These are phyloP conservation scores for Mycogone perniciosa DNA, from an alignment of 2,329 filamentous ascomycete species.

Conservation along the genomic window DNA sequence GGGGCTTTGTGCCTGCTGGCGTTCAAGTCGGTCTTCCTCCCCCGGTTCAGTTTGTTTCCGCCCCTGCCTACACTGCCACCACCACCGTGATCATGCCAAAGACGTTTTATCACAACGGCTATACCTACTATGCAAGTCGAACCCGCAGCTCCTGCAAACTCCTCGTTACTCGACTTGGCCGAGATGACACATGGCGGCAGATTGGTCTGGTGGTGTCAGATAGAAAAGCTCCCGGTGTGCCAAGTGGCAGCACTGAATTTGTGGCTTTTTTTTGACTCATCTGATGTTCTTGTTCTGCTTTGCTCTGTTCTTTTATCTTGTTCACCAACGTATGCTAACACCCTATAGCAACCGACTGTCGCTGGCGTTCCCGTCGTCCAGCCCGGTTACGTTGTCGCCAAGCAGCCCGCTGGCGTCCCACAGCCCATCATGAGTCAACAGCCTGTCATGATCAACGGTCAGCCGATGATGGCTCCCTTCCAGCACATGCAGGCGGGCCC, in stretches of 20 bases:
- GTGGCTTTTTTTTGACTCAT: neutral
- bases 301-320: neutral
- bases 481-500: slow-evolving; percentile 23
- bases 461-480: slow-evolving; percentile 18
- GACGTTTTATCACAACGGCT: slow-evolving; percentile 26
- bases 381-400: slow-evolving; percentile 26
- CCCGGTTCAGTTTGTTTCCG: slow-evolving; percentile 23
- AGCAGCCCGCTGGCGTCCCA: slow-evolving; percentile 27
- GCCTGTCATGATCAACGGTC: slow-evolving; percentile 28
- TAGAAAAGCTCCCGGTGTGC: too few relatives aligned
- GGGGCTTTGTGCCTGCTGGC: slow-evolving; percentile 21
- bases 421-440: slow-evolving; percentile 28
- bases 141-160: slow-evolving; percentile 6
- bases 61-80: slow-evolving; percentile 19
- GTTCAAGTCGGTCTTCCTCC: slow-evolving; percentile 28
- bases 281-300: neutral
- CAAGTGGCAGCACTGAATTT: neutral
- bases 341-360: slow-evolving; percentile 25
- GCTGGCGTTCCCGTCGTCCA: slow-evolving; percentile 24
- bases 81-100: slow-evolving; percentile 28
- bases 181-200: too few relatives aligned
- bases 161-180: neutral
- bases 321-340: slow-evolving; percentile 10
- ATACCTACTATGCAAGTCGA: slow-evolving; percentile 37
- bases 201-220: neutral